Conservation (phyloP, 169 alveolate species). For the Toxoplasma gondii region DNA sequence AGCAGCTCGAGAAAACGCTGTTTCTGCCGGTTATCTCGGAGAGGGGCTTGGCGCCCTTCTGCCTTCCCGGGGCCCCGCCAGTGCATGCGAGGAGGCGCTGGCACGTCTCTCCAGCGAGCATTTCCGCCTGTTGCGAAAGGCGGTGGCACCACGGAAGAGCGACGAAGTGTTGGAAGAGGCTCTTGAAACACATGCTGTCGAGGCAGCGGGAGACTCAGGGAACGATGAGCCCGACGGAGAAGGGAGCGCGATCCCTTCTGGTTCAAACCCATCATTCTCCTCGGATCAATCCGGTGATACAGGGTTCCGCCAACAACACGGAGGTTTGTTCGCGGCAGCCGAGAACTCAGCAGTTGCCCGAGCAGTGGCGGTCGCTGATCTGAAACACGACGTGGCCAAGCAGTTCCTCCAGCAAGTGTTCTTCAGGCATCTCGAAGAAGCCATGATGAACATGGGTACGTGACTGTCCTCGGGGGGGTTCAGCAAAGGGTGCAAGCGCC, state of each 20-base stretch:
- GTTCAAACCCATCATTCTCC: no score
- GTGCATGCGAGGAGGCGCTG: not conserved
- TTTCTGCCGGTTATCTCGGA: no score
- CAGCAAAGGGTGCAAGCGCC: not conserved
- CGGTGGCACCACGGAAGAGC: not conserved
- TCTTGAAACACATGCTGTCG: not conserved
- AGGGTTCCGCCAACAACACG: not conserved
- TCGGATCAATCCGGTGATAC: no score
- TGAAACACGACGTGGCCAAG: not conserved
- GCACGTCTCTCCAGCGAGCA: not conserved
- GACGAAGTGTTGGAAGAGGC: not conserved
- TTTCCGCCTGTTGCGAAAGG: not conserved
- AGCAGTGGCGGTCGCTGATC: not conserved
- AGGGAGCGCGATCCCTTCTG: no score
- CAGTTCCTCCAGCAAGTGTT: conserved; percentile 6
- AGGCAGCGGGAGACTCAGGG: not conserved
- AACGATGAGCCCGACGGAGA: not conserved
- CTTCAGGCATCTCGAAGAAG: conserved; percentile 3
- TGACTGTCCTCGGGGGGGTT: not conserved
- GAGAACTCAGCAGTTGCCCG: not conserved
- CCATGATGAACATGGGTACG: conserved; percentile 20
- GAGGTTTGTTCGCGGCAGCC: not conserved
- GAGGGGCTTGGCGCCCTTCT: no score
- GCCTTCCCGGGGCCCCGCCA: no score
- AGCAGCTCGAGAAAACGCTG: no score